phyloP scores from a whole-genome alignment of 139 green algal species.

The Chlorella sp. region DNA sequence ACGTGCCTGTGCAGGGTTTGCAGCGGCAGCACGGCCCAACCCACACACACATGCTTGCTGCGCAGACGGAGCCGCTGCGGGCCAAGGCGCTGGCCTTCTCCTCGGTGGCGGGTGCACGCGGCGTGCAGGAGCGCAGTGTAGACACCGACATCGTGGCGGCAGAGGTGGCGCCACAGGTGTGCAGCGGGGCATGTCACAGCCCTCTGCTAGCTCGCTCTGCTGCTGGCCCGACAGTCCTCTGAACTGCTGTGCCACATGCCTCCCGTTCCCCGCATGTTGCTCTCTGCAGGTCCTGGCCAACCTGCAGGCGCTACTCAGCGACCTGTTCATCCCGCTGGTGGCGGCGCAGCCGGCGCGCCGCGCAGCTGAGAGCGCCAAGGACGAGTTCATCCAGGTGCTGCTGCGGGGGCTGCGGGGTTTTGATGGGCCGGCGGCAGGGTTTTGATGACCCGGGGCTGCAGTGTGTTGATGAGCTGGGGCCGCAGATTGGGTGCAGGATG shows the following conservation, averaged over 20 bases:
- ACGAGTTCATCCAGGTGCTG: conserved; percentile 67
- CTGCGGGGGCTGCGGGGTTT: background rate
- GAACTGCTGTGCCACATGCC: background rate
- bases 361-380: conserved; percentile 56
- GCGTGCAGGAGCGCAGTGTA: conserved; percentile 71
- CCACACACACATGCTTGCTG: background rate
- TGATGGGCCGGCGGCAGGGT: too few species aligned
- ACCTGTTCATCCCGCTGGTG: conserved; percentile 88
- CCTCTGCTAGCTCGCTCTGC: background rate
- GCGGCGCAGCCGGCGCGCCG: conserved; percentile 70
- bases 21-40: too few species aligned
- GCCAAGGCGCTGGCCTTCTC: conserved; percentile 81
- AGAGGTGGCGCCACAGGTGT: conserved; percentile 44
- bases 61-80: conserved; percentile 63
- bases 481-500: too few species aligned
- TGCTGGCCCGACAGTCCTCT: background rate
- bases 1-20: too few species aligned
- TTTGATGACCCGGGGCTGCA: too few species aligned
- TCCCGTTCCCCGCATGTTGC: too few species aligned
- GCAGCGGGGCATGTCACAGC: background rate
- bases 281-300: conserved; percentile 58
- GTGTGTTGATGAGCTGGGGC: too few species aligned
- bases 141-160: conserved; percentile 63
- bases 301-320: conserved; percentile 74
- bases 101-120: conserved; percentile 68